These are phyloP conservation scores for Ceratobasidium sp. DNA, from an alignment of 1,284 basidiomycete species.

Conservation along the genomic window DNA sequence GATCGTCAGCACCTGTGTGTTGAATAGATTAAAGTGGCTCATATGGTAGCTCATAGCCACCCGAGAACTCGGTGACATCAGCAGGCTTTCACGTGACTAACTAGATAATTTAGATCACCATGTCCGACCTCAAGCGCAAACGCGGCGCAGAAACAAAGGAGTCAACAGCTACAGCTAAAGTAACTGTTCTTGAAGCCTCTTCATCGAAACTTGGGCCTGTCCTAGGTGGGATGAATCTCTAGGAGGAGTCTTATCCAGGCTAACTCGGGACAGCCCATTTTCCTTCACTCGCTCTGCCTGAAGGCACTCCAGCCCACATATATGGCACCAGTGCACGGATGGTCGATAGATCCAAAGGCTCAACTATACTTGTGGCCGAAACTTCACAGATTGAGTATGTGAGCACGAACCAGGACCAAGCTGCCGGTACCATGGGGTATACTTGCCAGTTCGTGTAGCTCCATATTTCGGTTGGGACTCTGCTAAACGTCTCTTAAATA, in stretches of 20 bases:
- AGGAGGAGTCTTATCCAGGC: constrained; percentile 47
- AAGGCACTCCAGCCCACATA: constrained; percentile 71
- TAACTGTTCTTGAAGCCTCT: constrained; percentile 62
- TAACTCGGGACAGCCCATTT: constrained; percentile 69
- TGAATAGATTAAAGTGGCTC: too few relatives aligned
- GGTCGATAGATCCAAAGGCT: constrained; percentile 57
- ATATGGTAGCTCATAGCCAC: too few relatives aligned
- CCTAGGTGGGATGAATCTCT: constrained; percentile 66
- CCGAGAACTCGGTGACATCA: neutral
- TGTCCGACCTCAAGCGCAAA: constrained; percentile 42
- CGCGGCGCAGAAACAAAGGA: constrained; percentile 34
- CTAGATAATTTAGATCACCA: constrained; percentile 34
- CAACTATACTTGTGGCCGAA: constrained; percentile 72
- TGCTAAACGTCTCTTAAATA: neutral
- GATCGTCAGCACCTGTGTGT: too few relatives aligned
- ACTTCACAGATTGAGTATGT: constrained; percentile 73
- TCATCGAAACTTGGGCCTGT: constrained; percentile 70
- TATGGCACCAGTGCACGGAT: constrained; percentile 63
- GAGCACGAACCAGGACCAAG: constrained; percentile 61
- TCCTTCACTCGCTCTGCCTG: constrained; percentile 72
- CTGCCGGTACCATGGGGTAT: constrained; percentile 66
- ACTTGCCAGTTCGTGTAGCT: constrained; percentile 52
- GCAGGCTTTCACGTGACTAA: constrained; percentile 18
- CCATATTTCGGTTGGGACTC: constrained; percentile 41
- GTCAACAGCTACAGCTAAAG: constrained; percentile 7